Base-by-base conservation (phyloP, 2,329 filamentous ascomycete genomes). In the Juglanconis sp. region DNA sequence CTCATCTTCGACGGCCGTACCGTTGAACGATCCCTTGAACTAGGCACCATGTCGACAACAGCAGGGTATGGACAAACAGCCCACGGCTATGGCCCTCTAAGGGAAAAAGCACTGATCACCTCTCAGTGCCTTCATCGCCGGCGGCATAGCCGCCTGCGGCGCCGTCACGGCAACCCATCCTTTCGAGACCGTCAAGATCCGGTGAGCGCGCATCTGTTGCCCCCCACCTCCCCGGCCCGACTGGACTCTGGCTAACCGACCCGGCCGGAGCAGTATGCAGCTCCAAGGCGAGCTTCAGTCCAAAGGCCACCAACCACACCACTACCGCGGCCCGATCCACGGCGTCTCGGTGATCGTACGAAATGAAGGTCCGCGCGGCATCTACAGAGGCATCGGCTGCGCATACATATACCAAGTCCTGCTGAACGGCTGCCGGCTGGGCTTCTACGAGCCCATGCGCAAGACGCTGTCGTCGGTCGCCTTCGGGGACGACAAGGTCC, bases 161-260 rank as follows among this genome's bases (percentile, higher is more conserved):
- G 95, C 95, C 66, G 95, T 99, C 60, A 98, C 94, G 46, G 93
- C 96, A 66, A 98, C 95, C 54, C 95, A 99, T 77, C 93, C 93
- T 60, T 98, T 98, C 79, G 95, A 99, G 78, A 98, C 94, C 11
- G 92, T 99, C 74, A 99, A 99, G 85, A 98, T 98, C 73, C 90
- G 93, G 89, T 93, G 81, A 72, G 81, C 36, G 44, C 51, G 24
- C 53, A 44, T 38, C 31, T n/a, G 5, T 24, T 13, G 17, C 34
- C 40, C 34, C 34, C 9, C 9, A 7, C 47, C 31, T 55, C 15
- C 35, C 53, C 48, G 15, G 24, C 24, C 24, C 24, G 24, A 24
- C 24, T 24, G 24, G 24, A 24, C 24, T 24, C 24, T 42, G 46
- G 30, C 44, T 54, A 38, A 59, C 36, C 46, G 46, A 30, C 49